A percentile compares a stretch with the other conserved stretches of the same genome.
These are phyloP conservation scores for Colletotrichum phormii DNA, from an alignment of 2,329 filamentous ascomycete genomes.

Conservation along the genomic window DNA sequence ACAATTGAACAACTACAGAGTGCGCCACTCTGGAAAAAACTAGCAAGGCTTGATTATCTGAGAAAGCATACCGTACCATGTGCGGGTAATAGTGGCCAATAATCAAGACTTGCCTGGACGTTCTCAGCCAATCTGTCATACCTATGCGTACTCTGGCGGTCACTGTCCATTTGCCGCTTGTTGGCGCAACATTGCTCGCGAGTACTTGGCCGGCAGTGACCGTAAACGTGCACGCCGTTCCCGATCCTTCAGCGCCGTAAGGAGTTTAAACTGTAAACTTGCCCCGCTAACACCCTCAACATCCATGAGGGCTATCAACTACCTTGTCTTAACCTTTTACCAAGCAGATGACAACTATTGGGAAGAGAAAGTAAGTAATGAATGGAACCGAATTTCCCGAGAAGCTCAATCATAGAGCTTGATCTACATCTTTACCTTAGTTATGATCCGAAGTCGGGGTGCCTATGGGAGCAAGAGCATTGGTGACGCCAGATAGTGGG, in stretches of 20 bases:
- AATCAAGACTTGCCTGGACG: not conserved
- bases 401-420: no score
- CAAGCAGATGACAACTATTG: no score
- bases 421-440: no score
- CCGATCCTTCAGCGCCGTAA: not conserved
- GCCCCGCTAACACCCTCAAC: not conserved
- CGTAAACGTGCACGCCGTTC: conserved; percentile 11
- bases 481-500: not conserved
- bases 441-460: not conserved
- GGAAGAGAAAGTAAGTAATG: not conserved
- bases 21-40: not conserved
- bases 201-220: conserved; percentile 14
- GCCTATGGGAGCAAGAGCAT: not conserved
- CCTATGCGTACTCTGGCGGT: not conserved
- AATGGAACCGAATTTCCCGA: no score
- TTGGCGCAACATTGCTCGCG: not conserved
- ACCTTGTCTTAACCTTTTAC: no score
- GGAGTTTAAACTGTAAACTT: not conserved
- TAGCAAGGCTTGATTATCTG: not conserved
- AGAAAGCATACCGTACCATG: not conserved
- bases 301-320: not conserved
- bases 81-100: not conserved
- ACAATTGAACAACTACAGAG: conserved; percentile 1
- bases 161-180: not conserved
- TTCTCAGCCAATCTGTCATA: not conserved